Evolutionary conservation across 805 yeast genomes (phyloP).

Genomic region (Metschnikowia vanudenii): DNA sequence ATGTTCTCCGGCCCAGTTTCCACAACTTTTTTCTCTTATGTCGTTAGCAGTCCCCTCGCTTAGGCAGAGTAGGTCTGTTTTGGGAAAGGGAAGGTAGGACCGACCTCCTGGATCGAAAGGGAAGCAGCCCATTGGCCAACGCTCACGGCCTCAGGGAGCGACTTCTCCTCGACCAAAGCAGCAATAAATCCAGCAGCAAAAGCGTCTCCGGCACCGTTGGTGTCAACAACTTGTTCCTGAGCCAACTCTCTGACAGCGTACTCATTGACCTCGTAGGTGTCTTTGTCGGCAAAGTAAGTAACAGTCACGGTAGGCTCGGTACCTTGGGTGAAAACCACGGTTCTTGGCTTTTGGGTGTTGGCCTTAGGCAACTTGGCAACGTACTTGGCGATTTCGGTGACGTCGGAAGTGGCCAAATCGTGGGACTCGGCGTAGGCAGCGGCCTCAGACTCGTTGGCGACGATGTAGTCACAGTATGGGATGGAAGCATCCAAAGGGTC

Average conservation of each 20-base stretch:
- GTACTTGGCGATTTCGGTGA: slow-evolving; percentile 74
- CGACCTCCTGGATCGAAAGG: slow-evolving; percentile 85
- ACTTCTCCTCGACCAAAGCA: slow-evolving; percentile 73
- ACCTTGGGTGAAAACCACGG: slow-evolving; percentile 94
- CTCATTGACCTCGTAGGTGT: slow-evolving; percentile 46
- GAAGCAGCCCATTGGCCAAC: slow-evolving; percentile 97
- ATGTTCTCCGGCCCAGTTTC: not conserved
- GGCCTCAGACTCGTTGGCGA: slow-evolving; percentile 97
- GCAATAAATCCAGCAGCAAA: slow-evolving; percentile 96
- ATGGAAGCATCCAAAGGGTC: slow-evolving; percentile 76
- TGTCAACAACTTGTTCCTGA: slow-evolving; percentile 69
- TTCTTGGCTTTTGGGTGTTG: slow-evolving; percentile 67
- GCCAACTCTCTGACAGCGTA: slow-evolving; percentile 74
- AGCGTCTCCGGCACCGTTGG: slow-evolving; percentile 99
- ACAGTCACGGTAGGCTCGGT: slow-evolving; percentile 85
- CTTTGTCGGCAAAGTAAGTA: slow-evolving; percentile 48
- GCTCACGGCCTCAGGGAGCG: slow-evolving; percentile 60
- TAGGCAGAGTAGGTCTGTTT: slow-evolving; percentile 48
- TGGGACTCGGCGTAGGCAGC: slow-evolving; percentile 90
- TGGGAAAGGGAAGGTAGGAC: slow-evolving; percentile 90
- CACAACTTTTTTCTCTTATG: no score
- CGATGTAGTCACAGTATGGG: slow-evolving; percentile 86
- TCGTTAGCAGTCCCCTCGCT: not conserved
- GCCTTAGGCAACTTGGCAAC: slow-evolving; percentile 78
- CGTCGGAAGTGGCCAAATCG: slow-evolving; percentile 56